A percentile compares a stretch with the other conserved stretches of the same genome.
These are phyloP conservation scores for Leishmania gerbilli DNA, from an alignment of 208 protist species.

Conservation along the genomic window DNA sequence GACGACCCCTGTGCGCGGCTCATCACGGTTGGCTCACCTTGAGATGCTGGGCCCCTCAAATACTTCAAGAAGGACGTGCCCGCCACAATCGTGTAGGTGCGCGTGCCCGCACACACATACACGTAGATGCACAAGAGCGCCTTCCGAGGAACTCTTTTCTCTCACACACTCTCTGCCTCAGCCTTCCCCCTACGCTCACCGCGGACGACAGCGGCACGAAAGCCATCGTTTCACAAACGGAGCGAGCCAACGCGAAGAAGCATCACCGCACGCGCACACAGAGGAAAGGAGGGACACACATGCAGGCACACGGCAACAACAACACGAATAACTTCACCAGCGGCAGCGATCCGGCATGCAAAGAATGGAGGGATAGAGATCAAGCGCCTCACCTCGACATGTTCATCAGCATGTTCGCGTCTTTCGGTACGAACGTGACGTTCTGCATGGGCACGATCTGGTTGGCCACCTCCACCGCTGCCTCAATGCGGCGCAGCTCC, in stretches of 20 bases:
- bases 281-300: background rate
- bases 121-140: background rate
- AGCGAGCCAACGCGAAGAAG: background rate
- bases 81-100: background rate
- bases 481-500: constrained; percentile 96
- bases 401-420: constrained; percentile 73
- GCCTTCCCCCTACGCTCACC: background rate
- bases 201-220: background rate
- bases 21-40: background rate
- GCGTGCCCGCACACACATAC: background rate
- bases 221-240: background rate
- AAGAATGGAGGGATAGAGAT: background rate
- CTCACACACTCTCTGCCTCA: background rate
- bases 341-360: background rate
- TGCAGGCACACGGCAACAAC: background rate
- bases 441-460: constrained; percentile 81
- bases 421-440: constrained; percentile 82
- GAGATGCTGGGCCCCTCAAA: background rate
- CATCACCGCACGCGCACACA: background rate
- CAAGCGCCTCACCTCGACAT: constrained; percentile 23
- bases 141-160: background rate
- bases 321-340: background rate
- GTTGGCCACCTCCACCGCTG: constrained; percentile 95
- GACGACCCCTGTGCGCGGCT: background rate
- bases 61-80: background rate